Percentiles rank a stretch among this genome's conserved stretches.
Evolutionary conservation across 1,284 basidiomycete genomes (phyloP).

Genomic region (Vanrija sp.): DNA sequence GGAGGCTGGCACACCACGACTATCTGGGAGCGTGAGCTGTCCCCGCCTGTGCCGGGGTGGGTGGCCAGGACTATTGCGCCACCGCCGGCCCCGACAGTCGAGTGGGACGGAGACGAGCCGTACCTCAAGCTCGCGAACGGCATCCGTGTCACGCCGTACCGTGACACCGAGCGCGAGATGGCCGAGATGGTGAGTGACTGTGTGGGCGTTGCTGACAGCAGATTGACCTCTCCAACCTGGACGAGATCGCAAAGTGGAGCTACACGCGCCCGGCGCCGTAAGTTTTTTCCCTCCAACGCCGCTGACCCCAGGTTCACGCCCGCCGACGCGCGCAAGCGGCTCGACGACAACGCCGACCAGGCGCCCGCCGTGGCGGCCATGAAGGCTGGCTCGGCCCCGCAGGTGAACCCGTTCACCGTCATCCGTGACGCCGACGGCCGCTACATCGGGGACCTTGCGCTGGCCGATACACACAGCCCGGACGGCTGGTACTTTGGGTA

Average conservation of each 20-base stretch:
- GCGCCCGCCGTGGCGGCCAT: neutral
- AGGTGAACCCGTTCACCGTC: neutral
- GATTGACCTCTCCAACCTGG: neutral
- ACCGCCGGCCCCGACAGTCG: neutral
- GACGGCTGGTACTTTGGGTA: neutral
- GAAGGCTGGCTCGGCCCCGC: neutral
- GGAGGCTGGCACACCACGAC: neutral
- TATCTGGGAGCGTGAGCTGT: neutral
- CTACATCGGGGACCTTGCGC: neutral
- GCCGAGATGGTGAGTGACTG: neutral
- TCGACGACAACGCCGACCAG: neutral
- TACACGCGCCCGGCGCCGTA: neutral
- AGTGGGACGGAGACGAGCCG: neutral
- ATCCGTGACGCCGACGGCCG: slow-evolving; percentile 1
- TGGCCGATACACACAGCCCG: too few relatives aligned
- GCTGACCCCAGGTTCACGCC: neutral
- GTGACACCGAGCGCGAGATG: neutral
- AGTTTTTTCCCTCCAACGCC: too few relatives aligned
- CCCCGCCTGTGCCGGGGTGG: neutral
- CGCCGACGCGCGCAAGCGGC: neutral
- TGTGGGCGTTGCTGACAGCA: too few relatives aligned
- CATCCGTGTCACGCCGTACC: slow-evolving; percentile 1
- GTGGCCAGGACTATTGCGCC: too few relatives aligned
- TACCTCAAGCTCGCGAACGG: neutral
- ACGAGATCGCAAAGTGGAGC: neutral